A percentile compares a stretch with the other conserved stretches of the same genome.
phyloP scores from a whole-genome alignment of 1,139 yeast species.

The Pichia sp. region DNA sequence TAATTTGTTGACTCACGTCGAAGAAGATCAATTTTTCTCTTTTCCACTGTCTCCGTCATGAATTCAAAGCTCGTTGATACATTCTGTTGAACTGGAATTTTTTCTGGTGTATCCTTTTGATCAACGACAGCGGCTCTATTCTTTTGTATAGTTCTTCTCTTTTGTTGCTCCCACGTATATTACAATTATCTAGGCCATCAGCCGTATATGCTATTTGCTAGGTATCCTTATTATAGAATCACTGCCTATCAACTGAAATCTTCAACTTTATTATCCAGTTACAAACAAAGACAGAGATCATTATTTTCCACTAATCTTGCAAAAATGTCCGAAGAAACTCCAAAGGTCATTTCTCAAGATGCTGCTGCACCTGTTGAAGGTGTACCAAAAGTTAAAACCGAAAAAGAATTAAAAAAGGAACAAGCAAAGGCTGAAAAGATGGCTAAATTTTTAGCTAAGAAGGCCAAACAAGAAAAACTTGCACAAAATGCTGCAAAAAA shows the following conservation, averaged over 20 bases:
- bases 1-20: not conserved
- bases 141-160: constrained; percentile 4
- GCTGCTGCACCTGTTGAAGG: constrained; percentile 3
- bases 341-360: not conserved
- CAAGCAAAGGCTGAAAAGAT: constrained; percentile 94
- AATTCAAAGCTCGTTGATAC: not conserved
- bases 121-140: constrained; percentile 4
- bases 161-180: not conserved
- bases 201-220: constrained; percentile 24
- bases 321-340: constrained; percentile 13
- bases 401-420: constrained; percentile 84
- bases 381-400: constrained; percentile 40
- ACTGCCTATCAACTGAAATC: constrained; percentile 13
- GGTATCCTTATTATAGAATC: constrained; percentile 15
- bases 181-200: not conserved
- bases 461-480: constrained; percentile 64
- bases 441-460: constrained; percentile 91
- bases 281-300: constrained; percentile 12
- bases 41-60: not conserved
- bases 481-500: constrained; percentile 35
- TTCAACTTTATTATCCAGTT: constrained; percentile 1
- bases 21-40: too few relatives aligned
- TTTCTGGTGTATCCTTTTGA: not conserved
- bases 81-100: not conserved
- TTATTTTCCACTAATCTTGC: constrained; percentile 6